phyloP scores from a whole-genome alignment of 495 filamentous ascomycete species.

The Penicillium crystallinum region DNA sequence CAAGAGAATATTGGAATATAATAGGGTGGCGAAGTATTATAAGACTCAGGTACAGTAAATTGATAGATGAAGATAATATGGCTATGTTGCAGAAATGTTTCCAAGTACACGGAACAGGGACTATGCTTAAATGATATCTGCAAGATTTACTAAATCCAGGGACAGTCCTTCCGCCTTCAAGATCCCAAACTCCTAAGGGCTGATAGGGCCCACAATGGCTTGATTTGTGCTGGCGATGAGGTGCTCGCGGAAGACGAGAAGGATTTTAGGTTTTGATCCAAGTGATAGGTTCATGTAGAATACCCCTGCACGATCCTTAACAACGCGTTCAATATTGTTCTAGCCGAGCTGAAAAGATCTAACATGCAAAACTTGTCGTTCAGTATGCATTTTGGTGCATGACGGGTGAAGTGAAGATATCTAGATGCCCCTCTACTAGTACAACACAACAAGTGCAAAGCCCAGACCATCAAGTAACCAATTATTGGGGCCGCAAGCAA shows the following conservation, averaged over 20 bases:
- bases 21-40: background rate
- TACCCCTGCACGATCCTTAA: background rate
- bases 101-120: background rate
- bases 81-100: background rate
- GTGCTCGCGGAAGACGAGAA: constrained; percentile 13
- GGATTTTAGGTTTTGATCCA: background rate
- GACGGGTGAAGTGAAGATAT: no score
- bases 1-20: background rate
- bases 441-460: no score
- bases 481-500: no score
- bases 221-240: constrained; percentile 25
- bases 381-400: no score
- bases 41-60: background rate
- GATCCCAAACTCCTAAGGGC: no score
- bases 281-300: background rate
- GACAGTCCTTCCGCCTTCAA: no score
- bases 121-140: background rate
- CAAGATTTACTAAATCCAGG: background rate
- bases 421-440: no score
- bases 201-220: constrained; percentile 17
- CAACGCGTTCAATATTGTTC: no score
- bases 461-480: no score
- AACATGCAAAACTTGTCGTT: no score
- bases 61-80: background rate
- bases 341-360: no score